A percentile compares a stretch with the other conserved stretches of the same genome.
phyloP scores from a whole-genome alignment of 176 grass and related monocot species.

The Avena sativa region DNA sequence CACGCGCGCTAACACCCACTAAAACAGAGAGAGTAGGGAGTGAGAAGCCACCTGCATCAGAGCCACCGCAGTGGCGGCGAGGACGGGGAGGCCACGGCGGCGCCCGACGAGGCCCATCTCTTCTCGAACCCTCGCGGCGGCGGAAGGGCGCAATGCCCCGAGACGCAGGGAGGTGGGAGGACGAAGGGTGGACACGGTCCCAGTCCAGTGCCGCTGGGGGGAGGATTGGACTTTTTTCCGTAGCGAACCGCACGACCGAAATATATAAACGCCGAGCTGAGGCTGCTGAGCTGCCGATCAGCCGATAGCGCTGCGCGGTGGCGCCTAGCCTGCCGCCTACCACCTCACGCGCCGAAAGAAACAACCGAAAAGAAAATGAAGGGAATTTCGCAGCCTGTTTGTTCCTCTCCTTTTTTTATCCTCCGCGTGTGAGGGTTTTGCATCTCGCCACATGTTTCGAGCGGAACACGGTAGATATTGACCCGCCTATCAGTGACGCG shows the following conservation, averaged over 20 bases:
- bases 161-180: background rate
- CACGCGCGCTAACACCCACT: background rate
- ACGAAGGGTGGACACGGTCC: background rate
- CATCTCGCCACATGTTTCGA: constrained; percentile 15
- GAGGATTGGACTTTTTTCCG: constrained; percentile 46
- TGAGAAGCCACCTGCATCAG: constrained; percentile 42
- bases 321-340: background rate
- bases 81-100: constrained; percentile 36
- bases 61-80: constrained; percentile 27
- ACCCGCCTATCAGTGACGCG: background rate
- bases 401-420: background rate
- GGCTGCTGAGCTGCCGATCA: constrained; percentile 18
- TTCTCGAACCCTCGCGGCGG: constrained; percentile 34
- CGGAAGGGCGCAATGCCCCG: constrained; percentile 40
- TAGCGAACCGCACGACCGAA: constrained; percentile 2
- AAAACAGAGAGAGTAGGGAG: background rate
- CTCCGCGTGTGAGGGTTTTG: background rate
- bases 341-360: background rate
- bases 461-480: background rate
- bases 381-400: constrained; percentile 6
- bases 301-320: background rate
- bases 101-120: constrained; percentile 39
- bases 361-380: background rate
- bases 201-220: background rate
- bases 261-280: constrained; percentile 19